phyloP scores from a whole-genome alignment of 106 monocot genomes.

The Allium sativum region DNA sequence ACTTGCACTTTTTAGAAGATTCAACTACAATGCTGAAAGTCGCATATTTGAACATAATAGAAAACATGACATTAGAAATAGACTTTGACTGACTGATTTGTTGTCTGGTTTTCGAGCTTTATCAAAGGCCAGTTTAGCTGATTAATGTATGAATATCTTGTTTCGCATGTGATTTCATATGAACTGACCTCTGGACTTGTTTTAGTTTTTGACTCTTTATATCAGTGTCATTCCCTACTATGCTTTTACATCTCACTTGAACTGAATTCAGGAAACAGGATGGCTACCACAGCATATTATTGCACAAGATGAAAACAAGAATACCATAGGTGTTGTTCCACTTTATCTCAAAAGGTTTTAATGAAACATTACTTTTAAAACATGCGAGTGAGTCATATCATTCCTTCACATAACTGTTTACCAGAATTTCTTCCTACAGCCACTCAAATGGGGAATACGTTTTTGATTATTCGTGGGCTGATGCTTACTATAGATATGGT shows the following conservation, averaged over 20 bases:
- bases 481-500: constrained; percentile 93
- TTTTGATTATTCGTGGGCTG: constrained; percentile 98
- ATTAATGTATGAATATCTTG: too few relatives aligned
- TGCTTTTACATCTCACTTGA: constrained; percentile 12
- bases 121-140: too few relatives aligned
- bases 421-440: constrained; percentile 26
- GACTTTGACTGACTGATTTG: too few relatives aligned
- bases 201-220: too few relatives aligned
- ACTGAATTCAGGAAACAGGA: constrained; percentile 85
- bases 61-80: too few relatives aligned
- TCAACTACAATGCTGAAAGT: too few relatives aligned
- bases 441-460: constrained; percentile 98
- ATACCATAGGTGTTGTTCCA: constrained; percentile 90
- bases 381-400: background rate
- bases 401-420: background rate
- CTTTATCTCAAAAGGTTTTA: constrained; percentile 98
- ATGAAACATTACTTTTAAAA: constrained; percentile 9
- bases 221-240: too few relatives aligned
- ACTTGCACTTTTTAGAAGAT: too few relatives aligned
- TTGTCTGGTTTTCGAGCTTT: too few relatives aligned
- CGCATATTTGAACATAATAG: too few relatives aligned
- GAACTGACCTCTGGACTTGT: too few relatives aligned
- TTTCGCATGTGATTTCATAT: too few relatives aligned
- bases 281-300: constrained; percentile 93
- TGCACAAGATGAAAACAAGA: constrained; percentile 76